These are phyloP conservation scores for Hansenula anomala DNA, from an alignment of 1,139 yeast genomes.

Conservation along the genomic window DNA sequence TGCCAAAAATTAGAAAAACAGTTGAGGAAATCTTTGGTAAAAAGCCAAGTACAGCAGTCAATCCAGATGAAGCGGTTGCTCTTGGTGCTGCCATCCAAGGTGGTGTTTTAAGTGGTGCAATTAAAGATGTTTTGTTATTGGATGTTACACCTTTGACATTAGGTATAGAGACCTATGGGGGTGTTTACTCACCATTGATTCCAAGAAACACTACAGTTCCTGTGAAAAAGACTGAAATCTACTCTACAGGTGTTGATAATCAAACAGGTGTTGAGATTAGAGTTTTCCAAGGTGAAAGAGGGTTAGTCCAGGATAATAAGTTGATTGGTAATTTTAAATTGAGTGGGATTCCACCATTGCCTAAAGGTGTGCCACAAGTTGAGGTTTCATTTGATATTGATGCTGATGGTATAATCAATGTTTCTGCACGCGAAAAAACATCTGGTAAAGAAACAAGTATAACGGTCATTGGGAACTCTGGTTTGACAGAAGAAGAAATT, in stretches of 20 bases:
- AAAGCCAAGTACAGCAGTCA: conserved; percentile 59
- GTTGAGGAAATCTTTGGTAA: conserved; percentile 56
- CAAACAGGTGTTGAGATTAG: conserved; percentile 77
- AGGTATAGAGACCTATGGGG: conserved; percentile 82
- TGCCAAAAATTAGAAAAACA: conserved; percentile 64
- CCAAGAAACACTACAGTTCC: conserved; percentile 77
- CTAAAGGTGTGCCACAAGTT: conserved; percentile 77
- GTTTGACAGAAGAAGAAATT: conserved; percentile 61
- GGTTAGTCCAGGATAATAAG: conserved; percentile 68
- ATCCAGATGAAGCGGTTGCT: conserved; percentile 85
- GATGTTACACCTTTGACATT: conserved; percentile 78
- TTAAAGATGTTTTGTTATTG: conserved; percentile 57
- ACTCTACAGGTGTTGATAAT: conserved; percentile 82
- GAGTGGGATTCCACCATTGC: conserved; percentile 61
- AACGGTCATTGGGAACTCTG: conserved; percentile 67
- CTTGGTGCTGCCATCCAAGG: conserved; percentile 85
- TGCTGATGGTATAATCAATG: conserved; percentile 80
- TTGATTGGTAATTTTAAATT: conserved; percentile 68
- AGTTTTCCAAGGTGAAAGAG: conserved; percentile 77
- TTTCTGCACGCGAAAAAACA: conserved; percentile 63
- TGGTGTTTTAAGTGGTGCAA: conserved; percentile 67
- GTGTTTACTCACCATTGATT: conserved; percentile 71
- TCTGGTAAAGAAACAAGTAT: conserved; percentile 53
- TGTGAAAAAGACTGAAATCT: conserved; percentile 62
- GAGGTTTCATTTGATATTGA: conserved; percentile 71